A percentile compares a stretch with the other conserved stretches of the same genome.
phyloP scores from a whole-genome alignment of 495 filamentous ascomycete genomes.

The Talaromyces proteolyticus region DNA sequence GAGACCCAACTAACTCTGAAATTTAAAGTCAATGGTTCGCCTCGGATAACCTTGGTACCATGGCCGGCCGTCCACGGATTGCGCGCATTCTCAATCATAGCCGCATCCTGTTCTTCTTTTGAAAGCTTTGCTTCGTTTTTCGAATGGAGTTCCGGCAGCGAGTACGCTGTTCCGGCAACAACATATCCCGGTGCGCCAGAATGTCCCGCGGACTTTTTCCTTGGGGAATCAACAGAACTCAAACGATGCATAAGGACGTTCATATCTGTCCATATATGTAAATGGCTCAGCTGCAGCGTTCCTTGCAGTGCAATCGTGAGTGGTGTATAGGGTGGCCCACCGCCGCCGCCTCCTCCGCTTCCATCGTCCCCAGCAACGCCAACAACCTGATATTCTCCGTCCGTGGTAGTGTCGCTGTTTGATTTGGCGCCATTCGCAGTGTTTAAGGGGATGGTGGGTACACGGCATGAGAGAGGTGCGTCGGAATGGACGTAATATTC shows the following conservation, averaged over 20 bases:
- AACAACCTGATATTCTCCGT: slow-evolving; percentile 9
- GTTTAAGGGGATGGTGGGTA: slow-evolving; percentile 67
- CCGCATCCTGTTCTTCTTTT: slow-evolving; percentile 24
- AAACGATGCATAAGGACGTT: slow-evolving; percentile 82
- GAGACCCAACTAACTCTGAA: slow-evolving; percentile 86
- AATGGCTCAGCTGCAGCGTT: slow-evolving; percentile 79
- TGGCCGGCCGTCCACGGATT: slow-evolving; percentile 42
- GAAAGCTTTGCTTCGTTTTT: slow-evolving; percentile 15
- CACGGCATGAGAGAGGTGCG: slow-evolving; percentile 85
- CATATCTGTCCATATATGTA: slow-evolving; percentile 84
- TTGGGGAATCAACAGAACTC: slow-evolving; percentile 22
- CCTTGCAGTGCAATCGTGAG: slow-evolving; percentile 83
- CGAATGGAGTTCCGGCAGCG: slow-evolving; percentile 62
- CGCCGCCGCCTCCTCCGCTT: background rate
- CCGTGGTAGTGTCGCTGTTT: slow-evolving; percentile 11
- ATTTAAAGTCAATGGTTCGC: slow-evolving; percentile 73
- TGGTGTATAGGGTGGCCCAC: slow-evolving; percentile 46
- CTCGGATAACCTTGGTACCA: slow-evolving; percentile 69
- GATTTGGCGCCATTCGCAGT: slow-evolving; percentile 9
- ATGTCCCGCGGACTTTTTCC: slow-evolving; percentile 18
- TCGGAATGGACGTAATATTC: slow-evolving; percentile 99
- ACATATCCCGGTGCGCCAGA: slow-evolving; percentile 57
- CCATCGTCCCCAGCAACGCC: background rate
- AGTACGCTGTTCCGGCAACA: slow-evolving; percentile 83
- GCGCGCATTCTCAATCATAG: slow-evolving; percentile 30